A percentile compares a stretch with the other conserved stretches of the same genome.
phyloP scores from a whole-genome alignment of 2,329 filamentous ascomycete genomes.

The Zalaria sp. region DNA sequence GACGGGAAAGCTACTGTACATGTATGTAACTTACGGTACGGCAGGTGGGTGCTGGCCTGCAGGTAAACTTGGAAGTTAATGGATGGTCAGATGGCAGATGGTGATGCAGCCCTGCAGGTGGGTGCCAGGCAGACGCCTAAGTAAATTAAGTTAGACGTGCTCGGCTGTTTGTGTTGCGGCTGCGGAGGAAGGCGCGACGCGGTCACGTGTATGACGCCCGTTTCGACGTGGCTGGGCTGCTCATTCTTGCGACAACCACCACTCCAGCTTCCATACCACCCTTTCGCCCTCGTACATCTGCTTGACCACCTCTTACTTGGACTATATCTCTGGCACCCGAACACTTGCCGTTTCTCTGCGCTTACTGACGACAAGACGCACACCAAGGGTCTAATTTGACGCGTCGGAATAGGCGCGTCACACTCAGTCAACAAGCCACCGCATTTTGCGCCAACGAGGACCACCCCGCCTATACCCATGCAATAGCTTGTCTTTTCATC shows the following conservation, averaged over 20 bases:
- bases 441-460: not conserved
- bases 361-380: too few species aligned
- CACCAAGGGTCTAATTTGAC: too few species aligned
- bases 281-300: not conserved
- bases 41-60: too few species aligned
- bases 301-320: not conserved
- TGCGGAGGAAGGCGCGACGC: not conserved
- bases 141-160: conserved; percentile 4
- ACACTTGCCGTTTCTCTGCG: not conserved
- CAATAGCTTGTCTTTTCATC: not conserved
- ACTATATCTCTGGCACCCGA: not conserved
- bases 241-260: not conserved
- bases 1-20: too few species aligned
- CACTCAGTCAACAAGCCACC: conserved; percentile 3
- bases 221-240: not conserved
- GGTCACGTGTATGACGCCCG: not conserved
- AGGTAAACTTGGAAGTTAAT: too few species aligned
- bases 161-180: conserved; percentile 4
- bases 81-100: too few species aligned
- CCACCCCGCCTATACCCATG: not conserved
- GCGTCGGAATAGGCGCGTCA: not conserved
- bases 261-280: not conserved
- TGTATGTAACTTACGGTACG: too few species aligned
- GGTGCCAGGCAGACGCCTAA: too few species aligned
- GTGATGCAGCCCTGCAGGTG: too few species aligned